Evolutionary conservation across 768 basidiomycete species (phyloP), one percentile per base, ranked within the genome.

Genomic region (Pholiota molesta): DNA sequence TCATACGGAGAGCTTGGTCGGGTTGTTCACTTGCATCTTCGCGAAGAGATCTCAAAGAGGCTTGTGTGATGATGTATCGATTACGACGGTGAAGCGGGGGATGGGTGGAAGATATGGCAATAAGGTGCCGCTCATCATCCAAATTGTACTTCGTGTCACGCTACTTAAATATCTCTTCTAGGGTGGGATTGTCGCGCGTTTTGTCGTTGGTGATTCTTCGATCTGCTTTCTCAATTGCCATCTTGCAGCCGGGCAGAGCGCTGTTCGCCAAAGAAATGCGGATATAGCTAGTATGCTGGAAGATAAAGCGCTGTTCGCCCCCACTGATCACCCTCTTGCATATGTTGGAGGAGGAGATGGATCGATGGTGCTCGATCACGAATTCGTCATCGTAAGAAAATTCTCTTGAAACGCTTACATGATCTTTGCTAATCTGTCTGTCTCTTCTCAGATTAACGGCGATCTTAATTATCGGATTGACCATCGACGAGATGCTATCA

Each of bases 381-480:
- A 99, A 69, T 86, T 97, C 53, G 93, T 95, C 59, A 88, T 98
- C 57, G 90, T 95, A 70, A 72, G 89, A 84, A 13, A 10, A 16
- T 21, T 54, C 14, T 61, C 28, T 28, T 33, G 26, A 9, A 49
- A 13, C 16, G 26, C 6, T 0, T 37, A 53, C 5, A 11, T 60
- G 14, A n/a, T 31, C 13, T 23, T 60, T 11, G 21, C 58, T 62
- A 33, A 53, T 52, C 17, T 64, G 5, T 37, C 56, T 26, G 2
- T 4, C 28, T 29, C 47, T 19, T 56, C 45, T 9, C 60, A 94
- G 92, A 74, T 96, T 52, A 94, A 90, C 62, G 97, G 97, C 0
- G 97, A 99, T 74, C 83, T 99, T 77, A 99, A 99, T 76, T 99
- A 98, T 72, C 94, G 97, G 47, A 96, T 99, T 66, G 96, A 99